These are phyloP conservation scores for Mortierella claussenii DNA, from an alignment of 192 early-diverging fungal genomes.

Conservation along the genomic window DNA sequence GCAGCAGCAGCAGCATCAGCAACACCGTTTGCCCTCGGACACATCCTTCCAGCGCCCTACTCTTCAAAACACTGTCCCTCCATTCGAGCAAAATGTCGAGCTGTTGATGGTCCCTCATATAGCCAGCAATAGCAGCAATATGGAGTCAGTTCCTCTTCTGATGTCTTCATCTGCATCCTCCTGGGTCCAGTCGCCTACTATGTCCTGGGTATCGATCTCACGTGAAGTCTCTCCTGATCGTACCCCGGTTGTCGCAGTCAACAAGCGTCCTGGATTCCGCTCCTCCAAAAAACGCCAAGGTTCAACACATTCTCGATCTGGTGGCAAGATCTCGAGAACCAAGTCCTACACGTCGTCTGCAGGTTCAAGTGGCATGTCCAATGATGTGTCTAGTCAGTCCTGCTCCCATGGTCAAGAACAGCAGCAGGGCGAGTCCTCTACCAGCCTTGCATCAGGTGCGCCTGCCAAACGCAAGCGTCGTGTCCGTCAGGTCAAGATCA, in stretches of 20 bases:
- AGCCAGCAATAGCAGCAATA: background rate
- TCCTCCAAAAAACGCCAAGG: background rate
- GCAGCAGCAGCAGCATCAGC: conserved; percentile 13
- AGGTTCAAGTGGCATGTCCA: background rate
- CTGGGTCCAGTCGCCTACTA: conserved; percentile 6
- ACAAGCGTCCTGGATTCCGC: background rate
- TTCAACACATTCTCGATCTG: background rate
- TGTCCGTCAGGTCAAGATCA: conserved; percentile 32
- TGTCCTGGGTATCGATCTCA: conserved; percentile 18
- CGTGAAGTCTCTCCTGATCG: conserved; percentile 5
- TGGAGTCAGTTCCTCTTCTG: background rate
- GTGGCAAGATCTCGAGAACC: background rate
- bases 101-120: conserved; percentile 10
- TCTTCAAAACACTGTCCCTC: conserved; percentile 1
- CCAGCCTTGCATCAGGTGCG: background rate
- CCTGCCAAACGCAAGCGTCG: conserved; percentile 19
- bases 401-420: no score
- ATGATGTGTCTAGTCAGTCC: no score
- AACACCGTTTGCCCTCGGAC: background rate
- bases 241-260: background rate
- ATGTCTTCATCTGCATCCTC: background rate
- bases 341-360: background rate
- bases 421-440: background rate
- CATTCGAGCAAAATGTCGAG: conserved; percentile 14
- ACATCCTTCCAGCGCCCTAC: background rate